Conservation (phyloP, 31 red algal genomes). For the Porphyra umbilicalis region DNA sequence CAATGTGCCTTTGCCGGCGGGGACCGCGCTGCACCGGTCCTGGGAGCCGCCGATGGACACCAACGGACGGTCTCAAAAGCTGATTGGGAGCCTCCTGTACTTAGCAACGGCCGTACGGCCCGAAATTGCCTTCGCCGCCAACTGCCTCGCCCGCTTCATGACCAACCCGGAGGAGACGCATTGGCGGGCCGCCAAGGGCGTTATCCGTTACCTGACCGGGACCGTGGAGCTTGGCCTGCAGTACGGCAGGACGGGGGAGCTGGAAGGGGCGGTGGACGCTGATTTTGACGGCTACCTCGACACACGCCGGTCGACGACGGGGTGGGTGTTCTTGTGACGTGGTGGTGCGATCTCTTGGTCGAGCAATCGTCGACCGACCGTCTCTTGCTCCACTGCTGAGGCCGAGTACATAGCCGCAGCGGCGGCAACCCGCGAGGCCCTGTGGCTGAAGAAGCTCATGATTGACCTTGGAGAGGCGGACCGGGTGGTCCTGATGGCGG, state of each 20-base stretch:
- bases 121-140: conserved; percentile 9
- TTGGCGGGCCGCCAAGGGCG: neutral
- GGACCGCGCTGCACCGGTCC: neutral
- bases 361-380: conserved; percentile 14
- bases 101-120: conserved; percentile 2
- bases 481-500: neutral
- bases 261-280: conserved; percentile 19
- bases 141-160: neutral
- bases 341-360: conserved; percentile 6
- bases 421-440: conserved; percentile 20
- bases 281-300: conserved; percentile 16
- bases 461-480: neutral
- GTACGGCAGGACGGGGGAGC: neutral
- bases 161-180: neutral
- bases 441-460: conserved; percentile 16
- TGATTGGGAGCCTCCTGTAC: conserved; percentile 8
- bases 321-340: conserved; percentile 6
- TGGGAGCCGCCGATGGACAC: neutral
- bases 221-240: neutral
- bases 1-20: neutral
- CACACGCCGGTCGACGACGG: conserved; percentile 20
- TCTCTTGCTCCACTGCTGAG: conserved; percentile 15
- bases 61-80: conserved; percentile 6
- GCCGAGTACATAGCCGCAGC: conserved; percentile 17
- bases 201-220: conserved; percentile 10